Base-by-base conservation (phyloP, 768 basidiomycete genomes). In the Suillus occidentalis region DNA sequence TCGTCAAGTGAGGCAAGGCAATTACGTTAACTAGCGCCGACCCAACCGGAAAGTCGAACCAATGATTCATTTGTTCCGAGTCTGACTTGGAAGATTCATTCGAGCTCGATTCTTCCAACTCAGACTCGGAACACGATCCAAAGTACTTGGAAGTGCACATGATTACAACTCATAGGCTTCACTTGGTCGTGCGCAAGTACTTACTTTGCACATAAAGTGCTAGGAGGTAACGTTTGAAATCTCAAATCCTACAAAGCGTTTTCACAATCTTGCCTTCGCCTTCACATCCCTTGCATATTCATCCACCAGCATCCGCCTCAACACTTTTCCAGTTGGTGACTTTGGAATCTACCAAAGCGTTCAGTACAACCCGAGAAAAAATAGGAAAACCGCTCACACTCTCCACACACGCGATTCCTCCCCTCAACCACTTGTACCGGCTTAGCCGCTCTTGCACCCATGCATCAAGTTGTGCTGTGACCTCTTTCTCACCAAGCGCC, bases 391-490 rank as follows among this genome's bases (percentile, higher is more conserved):
- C 57, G 36, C 82, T 18, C 57, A 87, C 89, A 81, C 85, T 77
- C 57, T 81, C 76, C 5, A 90, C 82, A 31, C 88, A 72, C 67
- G 87, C 85, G 20, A 89, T 82, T 0, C 90, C 90, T 6, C 90
- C 90, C 18, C 87, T 77, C 61, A 90, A 69, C 84, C 87, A 88
- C 75, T 92, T 91, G 69, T 86, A 87, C 75, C 81, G 85, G 78
- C 87, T 89, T 62, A 91, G 72, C 66, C 83, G 83, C 73, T 81
- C 78, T 67, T 82, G 76, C 53, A 82, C 79, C 89, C 89, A 91
- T 18, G 64, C 72, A 52, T 88, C 81, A 4, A 92, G 75, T 60
- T 75, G 80, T 62, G 77, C 75, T 7, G 85, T 70, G 6, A 80
- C 83, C 22, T 67, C 63, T 34, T 67, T 64, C 53, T 69, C 73